Evolutionary conservation across 495 filamentous ascomycete genomes (phyloP), one percentile per base, ranked within the genome.

Genomic region (Lasiosphaeria miniovina): DNA sequence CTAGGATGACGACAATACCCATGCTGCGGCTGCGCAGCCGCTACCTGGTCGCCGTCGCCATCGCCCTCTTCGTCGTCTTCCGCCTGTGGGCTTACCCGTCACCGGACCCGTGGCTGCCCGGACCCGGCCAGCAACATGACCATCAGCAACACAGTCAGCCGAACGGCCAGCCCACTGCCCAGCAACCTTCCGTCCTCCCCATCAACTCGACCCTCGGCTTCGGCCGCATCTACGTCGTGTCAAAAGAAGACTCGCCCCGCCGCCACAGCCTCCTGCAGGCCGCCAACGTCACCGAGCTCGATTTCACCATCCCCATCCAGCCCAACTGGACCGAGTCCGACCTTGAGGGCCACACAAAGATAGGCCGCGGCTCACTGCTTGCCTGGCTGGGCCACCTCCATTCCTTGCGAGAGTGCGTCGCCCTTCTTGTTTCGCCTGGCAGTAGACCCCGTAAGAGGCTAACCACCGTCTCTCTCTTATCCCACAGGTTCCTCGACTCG

Each of bases 401-500:
- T 17, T 40, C 54, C 24, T 36, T 63, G 31, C 55, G 56, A 45
- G 17, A 54, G 55, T 63, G 17, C n/a, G 58, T 32, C 9, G 3
- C 32, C 6, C 8, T 9, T 52, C n/a, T 35, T 31, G 0, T 8
- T 32, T 31, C 17, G 12, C 12, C 58, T 10, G 10, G 36, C 4
- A 33, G 12, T 5, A 24, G 36, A 45, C 36, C 45, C 36, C 12
- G 35, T 31, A 11, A 33, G 14, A 5, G 9, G 11, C 43, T 14
- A 11, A n/a, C 50, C 41, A 49, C 32, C 12, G 45, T 57, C 6
- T 49, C 11, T 31, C 31, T 3, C 17, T 5, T 40, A 14, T 2
- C 40, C 40, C 36, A 14, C 43, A 61, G 58, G 40, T 61, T 77
- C 6, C 67, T 80, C 36, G 67, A 75, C 43, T 73, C 75, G n/a